Evolutionary conservation across 768 basidiomycete genomes (phyloP).

Genomic region (Lentinula detonsa): DNA sequence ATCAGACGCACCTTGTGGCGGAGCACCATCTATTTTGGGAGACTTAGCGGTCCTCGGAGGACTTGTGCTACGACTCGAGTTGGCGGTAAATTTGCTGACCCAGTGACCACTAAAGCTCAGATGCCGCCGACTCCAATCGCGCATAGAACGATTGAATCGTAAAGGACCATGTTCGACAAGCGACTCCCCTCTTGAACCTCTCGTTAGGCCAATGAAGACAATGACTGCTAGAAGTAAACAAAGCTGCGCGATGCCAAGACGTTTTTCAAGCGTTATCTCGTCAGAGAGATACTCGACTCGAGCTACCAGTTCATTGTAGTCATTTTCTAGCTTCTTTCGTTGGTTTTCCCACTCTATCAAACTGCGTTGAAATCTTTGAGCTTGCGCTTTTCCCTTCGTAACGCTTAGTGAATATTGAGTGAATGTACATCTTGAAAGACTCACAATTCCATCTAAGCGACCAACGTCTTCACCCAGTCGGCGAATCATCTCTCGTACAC

Average conservation of each 20-base stretch:
- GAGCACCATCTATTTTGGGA: background rate
- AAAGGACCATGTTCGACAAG: slow-evolving; percentile 8
- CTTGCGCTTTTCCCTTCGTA: slow-evolving; percentile 62
- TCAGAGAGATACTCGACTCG: slow-evolving; percentile 72
- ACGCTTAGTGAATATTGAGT: background rate
- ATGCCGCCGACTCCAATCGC: slow-evolving; percentile 52
- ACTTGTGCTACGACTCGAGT: background rate
- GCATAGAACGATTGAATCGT: slow-evolving; percentile 25
- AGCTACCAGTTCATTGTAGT: slow-evolving; percentile 62
- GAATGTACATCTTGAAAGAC: slow-evolving; percentile 18
- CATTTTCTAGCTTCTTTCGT: slow-evolving; percentile 56
- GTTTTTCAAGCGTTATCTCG: slow-evolving; percentile 88
- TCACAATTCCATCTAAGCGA: slow-evolving; percentile 67
- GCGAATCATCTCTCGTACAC: slow-evolving; percentile 68
- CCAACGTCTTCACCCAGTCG: slow-evolving; percentile 76
- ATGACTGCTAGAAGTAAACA: slow-evolving; percentile 78
- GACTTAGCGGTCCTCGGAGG: background rate
- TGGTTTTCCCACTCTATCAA: slow-evolving; percentile 67
- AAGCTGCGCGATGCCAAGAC: slow-evolving; percentile 83
- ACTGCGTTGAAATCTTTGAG: slow-evolving; percentile 57
- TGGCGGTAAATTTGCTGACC: slow-evolving; percentile 26
- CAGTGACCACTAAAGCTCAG: slow-evolving; percentile 53
- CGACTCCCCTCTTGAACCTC: slow-evolving; percentile 48
- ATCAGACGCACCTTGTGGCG: background rate
- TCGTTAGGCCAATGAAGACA: slow-evolving; percentile 81